phyloP scores from a whole-genome alignment of 768 basidiomycete genomes.

The Lyophyllum semitale region DNA sequence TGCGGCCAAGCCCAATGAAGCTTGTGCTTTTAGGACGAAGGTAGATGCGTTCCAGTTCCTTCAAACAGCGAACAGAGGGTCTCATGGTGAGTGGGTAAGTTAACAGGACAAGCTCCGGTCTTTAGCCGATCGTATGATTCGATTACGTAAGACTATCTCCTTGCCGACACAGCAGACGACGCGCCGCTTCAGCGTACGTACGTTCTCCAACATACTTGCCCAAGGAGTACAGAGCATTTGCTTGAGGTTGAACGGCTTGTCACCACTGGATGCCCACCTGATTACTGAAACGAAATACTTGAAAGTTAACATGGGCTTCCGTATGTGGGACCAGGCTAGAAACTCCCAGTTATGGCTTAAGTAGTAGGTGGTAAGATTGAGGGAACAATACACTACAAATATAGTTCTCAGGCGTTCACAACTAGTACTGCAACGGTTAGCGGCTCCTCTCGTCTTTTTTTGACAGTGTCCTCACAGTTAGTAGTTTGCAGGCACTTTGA shows the following conservation, averaged over 20 bases:
- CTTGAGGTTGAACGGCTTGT: constrained; percentile 30
- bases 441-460: not conserved
- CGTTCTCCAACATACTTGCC: constrained; percentile 24
- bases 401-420: constrained; percentile 32
- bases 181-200: constrained; percentile 1
- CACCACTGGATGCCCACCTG: constrained; percentile 30
- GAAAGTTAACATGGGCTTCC: constrained; percentile 40
- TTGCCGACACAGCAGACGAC: not conserved
- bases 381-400: constrained; percentile 38
- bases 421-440: constrained; percentile 39
- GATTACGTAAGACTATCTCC: constrained; percentile 8
- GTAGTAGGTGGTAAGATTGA: constrained; percentile 40
- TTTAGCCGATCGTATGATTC: not conserved
- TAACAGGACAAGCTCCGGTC: constrained; percentile 6
- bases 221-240: constrained; percentile 34
- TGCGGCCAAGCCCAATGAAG: constrained; percentile 86
- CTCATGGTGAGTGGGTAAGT: constrained; percentile 42
- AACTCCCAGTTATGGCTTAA: constrained; percentile 43
- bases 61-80: constrained; percentile 45
- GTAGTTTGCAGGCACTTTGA: constrained; percentile 40
- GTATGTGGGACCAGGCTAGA: constrained; percentile 37
- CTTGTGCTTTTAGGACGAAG: constrained; percentile 55
- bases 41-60: constrained; percentile 33
- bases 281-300: constrained; percentile 41
- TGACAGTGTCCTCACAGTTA: not conserved